Conservation (phyloP, 2,329 filamentous ascomycete genomes). For the Botrytis sinoallii region DNA sequence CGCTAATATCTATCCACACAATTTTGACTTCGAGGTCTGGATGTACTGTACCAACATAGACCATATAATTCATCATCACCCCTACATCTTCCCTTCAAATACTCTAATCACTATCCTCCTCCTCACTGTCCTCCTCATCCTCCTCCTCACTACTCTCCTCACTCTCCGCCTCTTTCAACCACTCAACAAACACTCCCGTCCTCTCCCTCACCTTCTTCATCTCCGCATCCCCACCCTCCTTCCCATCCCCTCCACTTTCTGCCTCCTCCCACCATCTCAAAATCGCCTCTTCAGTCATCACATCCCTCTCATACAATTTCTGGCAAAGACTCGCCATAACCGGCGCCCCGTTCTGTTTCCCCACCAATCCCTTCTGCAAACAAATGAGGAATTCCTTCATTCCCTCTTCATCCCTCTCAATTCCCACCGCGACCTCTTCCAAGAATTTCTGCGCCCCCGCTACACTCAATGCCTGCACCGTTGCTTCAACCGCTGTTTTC, state of each 20-base stretch:
- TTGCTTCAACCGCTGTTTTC: constrained; percentile 5
- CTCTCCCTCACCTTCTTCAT: constrained; percentile 41
- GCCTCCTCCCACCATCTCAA: constrained; percentile 72
- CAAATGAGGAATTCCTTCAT: constrained; percentile 83
- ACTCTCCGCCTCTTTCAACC: constrained; percentile 74
- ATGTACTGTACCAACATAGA: neutral
- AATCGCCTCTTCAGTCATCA: constrained; percentile 86
- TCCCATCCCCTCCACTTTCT: neutral
- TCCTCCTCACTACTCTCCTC: constrained; percentile 64
- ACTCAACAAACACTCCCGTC: constrained; percentile 77
- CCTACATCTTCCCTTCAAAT: neutral
- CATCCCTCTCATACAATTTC: constrained; percentile 78
- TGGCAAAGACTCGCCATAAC: constrained; percentile 78
- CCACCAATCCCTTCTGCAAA: constrained; percentile 74
- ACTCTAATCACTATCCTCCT: neutral
- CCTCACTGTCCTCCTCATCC: constrained; percentile 28
- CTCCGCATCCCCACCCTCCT: neutral
- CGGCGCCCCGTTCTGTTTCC: constrained; percentile 58
- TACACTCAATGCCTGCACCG: constrained; percentile 59
- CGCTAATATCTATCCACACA: neutral
- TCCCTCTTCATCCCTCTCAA: constrained; percentile 64
- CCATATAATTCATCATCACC: neutral
- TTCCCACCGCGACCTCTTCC: constrained; percentile 57
- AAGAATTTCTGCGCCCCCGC: constrained; percentile 59
- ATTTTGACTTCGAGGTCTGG: neutral